A percentile compares a stretch with the other conserved stretches of the same genome.
phyloP scores from a whole-genome alignment of 2,329 filamentous ascomycete species.

The Fonsecaea nubica region DNA sequence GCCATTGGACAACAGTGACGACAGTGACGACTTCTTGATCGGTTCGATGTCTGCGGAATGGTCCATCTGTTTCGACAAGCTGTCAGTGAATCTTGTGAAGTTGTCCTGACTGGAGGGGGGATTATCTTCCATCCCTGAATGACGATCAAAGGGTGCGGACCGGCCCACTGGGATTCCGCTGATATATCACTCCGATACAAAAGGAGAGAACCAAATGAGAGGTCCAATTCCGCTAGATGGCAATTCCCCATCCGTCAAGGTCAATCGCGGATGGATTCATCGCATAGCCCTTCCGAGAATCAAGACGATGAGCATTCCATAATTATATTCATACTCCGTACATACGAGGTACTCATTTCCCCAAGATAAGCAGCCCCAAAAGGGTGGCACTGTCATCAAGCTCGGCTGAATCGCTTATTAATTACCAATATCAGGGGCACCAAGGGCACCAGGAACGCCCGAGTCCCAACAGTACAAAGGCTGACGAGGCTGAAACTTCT shows the following conservation, averaged over 20 bases:
- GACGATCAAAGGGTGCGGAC: neutral
- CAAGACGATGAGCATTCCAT: neutral
- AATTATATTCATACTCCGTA: neutral
- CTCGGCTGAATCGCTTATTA: neutral
- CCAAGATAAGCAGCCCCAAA: neutral
- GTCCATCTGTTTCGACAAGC: neutral
- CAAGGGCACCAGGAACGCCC: neutral
- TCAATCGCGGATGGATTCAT: neutral
- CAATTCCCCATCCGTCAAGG: neutral
- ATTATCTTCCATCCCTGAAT: neutral
- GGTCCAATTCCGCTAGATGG: neutral
- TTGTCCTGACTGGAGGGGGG: neutral
- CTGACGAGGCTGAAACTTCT: neutral
- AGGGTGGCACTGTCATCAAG: neutral
- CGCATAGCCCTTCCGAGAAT: neutral
- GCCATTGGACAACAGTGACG: neutral
- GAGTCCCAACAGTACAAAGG: too few species aligned
- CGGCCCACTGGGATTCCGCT: neutral
- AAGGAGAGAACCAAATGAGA: neutral
- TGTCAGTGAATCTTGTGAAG: neutral
- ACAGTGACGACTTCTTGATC: neutral
- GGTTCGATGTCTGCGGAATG: neutral
- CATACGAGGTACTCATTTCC: neutral
- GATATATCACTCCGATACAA: neutral
- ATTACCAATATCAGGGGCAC: neutral